phyloP scores from a whole-genome alignment of 805 yeast species.

The Ascoidea asiatica region DNA sequence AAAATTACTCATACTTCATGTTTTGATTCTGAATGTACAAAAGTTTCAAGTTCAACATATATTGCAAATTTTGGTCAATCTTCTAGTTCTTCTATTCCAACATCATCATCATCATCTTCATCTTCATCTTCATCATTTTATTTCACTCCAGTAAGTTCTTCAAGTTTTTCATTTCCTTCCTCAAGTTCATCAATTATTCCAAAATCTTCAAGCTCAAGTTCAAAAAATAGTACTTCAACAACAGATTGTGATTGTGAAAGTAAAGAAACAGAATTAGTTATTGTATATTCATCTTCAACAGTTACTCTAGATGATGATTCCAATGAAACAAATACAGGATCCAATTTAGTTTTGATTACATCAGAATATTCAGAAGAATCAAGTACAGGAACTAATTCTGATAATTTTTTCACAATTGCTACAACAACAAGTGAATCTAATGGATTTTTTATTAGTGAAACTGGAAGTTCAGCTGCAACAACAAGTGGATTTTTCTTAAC shows the following conservation, averaged over 20 bases:
- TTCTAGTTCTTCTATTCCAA: background rate
- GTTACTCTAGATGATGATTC: too few species aligned
- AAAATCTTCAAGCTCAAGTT: background rate
- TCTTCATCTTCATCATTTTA: background rate
- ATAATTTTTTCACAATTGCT: too few species aligned
- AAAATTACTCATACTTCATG: conserved; percentile 9
- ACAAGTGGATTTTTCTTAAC: too few species aligned
- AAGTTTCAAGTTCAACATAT: conserved; percentile 6
- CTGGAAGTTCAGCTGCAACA: too few species aligned
- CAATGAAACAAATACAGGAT: too few species aligned
- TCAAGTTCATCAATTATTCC: background rate
- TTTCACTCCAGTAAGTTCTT: too few species aligned
- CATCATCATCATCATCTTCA: background rate
- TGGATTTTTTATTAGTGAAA: too few species aligned
- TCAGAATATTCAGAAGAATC: too few species aligned
- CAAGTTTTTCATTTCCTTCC: background rate
- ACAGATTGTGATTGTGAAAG: background rate
- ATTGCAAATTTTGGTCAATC: background rate
- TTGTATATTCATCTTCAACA: background rate
- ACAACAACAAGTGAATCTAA: too few species aligned
- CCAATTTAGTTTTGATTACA: too few species aligned
- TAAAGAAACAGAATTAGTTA: background rate
- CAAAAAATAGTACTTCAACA: too few species aligned
- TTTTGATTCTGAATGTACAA: conserved; percentile 9
- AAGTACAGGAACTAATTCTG: too few species aligned